Evolutionary conservation across 768 basidiomycete species (phyloP), one percentile per base, ranked within the genome.

Genomic region (Boletus vermiculosoides): DNA sequence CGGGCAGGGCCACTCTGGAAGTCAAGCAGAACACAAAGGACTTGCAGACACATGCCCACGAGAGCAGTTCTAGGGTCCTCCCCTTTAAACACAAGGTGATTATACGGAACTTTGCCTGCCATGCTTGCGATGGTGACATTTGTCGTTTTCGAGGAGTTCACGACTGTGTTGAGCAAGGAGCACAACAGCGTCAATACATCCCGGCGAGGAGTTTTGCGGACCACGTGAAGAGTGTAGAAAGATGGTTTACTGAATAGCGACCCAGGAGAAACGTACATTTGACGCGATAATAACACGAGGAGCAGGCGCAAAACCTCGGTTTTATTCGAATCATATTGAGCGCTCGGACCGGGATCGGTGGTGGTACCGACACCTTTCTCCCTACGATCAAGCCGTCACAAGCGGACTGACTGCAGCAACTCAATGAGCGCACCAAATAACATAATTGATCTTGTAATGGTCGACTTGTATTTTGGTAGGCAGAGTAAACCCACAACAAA

Each of bases 361-460:
- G 93, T 92, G 2, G 93, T 93, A 13, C 97, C 96, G 23, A 99
- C 83, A 13, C 96, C 96, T 66, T 89, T 93, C 77, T 97, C 94
- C 96, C 96, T 94, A 55, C 30, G 22, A 40, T 45, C 28, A 42
- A 47, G 36, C 54, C 39, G 31, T 63, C 28, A 63, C 28, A 41
- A 52, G 58, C 37, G n/a, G 3, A 52, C 20, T 33, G 47, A 40
- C 52, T 31, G 44, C 33, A 58, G 30, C 12, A 57, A 52, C 36
- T 49, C 41, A 22, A 55, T 15, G 7, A 59, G 71, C 87, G 57
- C 70, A 92, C 92, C 93, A 96, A 53, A 95, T 95, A 23, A 90
- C 78, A 76, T 94, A 89, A 69, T 88, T 86, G 45, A 94, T 86
- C 69, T 91, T 89, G 70, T 91, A 83, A 63, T 88, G 87, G 66